A percentile compares a stretch with the other conserved stretches of the same genome.
These are phyloP conservation scores for Chamaecyparis obtusa DNA, from an alignment of 75 land plant genomes.

Conservation along the genomic window DNA sequence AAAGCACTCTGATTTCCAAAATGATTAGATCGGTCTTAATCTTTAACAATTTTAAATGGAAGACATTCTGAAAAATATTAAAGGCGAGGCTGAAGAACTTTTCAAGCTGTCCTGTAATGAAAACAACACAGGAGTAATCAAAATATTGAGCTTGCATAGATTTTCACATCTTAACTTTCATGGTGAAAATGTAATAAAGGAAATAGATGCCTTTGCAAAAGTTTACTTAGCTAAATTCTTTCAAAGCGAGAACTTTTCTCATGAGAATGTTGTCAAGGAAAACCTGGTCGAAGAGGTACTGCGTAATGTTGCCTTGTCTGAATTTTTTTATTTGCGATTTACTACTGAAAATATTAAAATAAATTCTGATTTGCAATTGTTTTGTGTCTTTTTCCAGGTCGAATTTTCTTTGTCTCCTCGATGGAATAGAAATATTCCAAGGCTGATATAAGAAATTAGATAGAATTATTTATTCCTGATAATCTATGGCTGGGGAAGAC, in stretches of 20 bases:
- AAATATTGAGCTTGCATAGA: slow-evolving; percentile 56
- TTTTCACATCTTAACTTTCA: slow-evolving; percentile 28
- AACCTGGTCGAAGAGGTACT: slow-evolving; percentile 1
- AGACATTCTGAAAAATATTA: no score
- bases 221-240: neutral
- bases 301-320: no score
- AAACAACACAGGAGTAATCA: slow-evolving; percentile 73
- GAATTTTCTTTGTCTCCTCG: slow-evolving; percentile 67
- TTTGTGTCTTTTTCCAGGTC: slow-evolving; percentile 36
- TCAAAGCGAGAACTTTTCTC: neutral
- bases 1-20: no score
- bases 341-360: neutral
- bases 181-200: no score
- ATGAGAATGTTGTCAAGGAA: slow-evolving; percentile 22
- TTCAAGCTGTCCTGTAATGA: neutral
- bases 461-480: slow-evolving; percentile 55
- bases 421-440: slow-evolving; percentile 69
- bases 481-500: slow-evolving; percentile 92
- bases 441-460: slow-evolving; percentile 63
- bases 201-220: no score
- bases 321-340: neutral
- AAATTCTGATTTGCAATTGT: no score
- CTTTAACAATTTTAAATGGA: neutral
- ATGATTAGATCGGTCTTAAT: no score
- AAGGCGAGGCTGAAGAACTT: no score